A percentile compares a stretch with the other conserved stretches of the same genome.
Conservation (phyloP, 1,139 yeast species). For the Blastobotrys apis region DNA sequence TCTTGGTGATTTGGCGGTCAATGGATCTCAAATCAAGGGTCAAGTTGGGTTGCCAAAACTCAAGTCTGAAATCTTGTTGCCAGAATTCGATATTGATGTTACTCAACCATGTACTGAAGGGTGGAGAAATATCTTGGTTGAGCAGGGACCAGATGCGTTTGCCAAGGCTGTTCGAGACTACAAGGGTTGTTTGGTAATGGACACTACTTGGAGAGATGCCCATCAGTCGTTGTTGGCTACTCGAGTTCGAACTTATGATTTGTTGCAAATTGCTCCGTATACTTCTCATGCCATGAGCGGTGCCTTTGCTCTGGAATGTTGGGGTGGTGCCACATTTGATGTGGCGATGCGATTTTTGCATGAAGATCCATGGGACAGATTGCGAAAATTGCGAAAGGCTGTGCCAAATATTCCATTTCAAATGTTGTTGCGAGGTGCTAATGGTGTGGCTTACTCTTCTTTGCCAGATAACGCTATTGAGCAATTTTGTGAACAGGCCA, state of each 20-base stretch:
- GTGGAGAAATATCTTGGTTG: slow-evolving; percentile 84
- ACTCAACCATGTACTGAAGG: slow-evolving; percentile 63
- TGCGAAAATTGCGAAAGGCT: slow-evolving; percentile 75
- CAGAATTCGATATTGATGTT: slow-evolving; percentile 58
- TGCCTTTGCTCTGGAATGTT: slow-evolving; percentile 94
- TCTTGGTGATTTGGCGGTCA: slow-evolving; percentile 88
- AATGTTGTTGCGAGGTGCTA: slow-evolving; percentile 98
- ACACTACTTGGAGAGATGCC: slow-evolving; percentile 99
- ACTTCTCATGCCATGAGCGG: slow-evolving; percentile 88
- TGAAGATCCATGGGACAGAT: slow-evolving; percentile 98
- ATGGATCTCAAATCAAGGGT: slow-evolving; percentile 93
- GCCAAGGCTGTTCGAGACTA: slow-evolving; percentile 81
- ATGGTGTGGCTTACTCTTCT: slow-evolving; percentile 97
- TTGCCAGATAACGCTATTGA: slow-evolving; percentile 98
- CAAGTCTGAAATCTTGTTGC: slow-evolving; percentile 67
- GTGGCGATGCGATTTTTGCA: slow-evolving; percentile 97
- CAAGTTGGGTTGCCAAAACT: slow-evolving; percentile 90
- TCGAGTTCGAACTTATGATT: slow-evolving; percentile 90
- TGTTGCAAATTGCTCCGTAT: slow-evolving; percentile 85
- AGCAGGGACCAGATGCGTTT: slow-evolving; percentile 83
- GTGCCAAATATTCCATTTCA: slow-evolving; percentile 99
- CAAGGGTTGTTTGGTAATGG: slow-evolving; percentile 89
- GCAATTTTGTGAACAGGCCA: slow-evolving; percentile 91
- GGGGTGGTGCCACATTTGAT: slow-evolving; percentile 99
- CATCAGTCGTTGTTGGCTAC: slow-evolving; percentile 98